Percentiles rank a stretch among this genome's conserved stretches.
Conservation (phyloP, 495 filamentous ascomycete species). For the Penicillium nucicola region DNA sequence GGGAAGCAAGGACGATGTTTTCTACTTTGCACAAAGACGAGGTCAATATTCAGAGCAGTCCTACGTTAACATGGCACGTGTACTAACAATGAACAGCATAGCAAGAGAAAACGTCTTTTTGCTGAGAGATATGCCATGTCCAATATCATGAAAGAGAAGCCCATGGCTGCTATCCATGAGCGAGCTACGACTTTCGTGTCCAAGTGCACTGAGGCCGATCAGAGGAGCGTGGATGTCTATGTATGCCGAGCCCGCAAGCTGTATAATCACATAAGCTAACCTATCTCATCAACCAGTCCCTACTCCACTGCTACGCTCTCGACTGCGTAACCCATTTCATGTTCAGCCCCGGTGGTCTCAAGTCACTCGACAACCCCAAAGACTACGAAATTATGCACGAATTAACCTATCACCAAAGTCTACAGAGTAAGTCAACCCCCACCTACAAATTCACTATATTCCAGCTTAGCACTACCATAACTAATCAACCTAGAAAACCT, state of each 20-base stretch:
- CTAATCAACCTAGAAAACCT: conserved; percentile 31
- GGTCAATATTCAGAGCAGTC: conserved; percentile 21
- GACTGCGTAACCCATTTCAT: conserved; percentile 65
- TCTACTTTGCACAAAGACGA: conserved; percentile 55
- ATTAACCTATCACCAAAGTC: conserved; percentile 60
- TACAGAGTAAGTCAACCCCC: conserved; percentile 47
- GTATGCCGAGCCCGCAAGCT: conserved; percentile 30
- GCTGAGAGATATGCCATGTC: conserved; percentile 66
- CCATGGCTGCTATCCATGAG: conserved; percentile 52
- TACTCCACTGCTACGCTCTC: conserved; percentile 60
- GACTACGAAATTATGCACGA: conserved; percentile 64
- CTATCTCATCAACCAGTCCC: conserved; percentile 13
- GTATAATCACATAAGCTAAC: neutral
- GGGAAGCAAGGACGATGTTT: conserved; percentile 51
- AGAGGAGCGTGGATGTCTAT: conserved; percentile 53
- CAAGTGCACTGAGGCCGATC: conserved; percentile 38
- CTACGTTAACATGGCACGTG: no score
- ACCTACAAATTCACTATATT: neutral
- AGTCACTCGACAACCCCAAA: conserved; percentile 46
- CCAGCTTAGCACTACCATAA: conserved; percentile 20
- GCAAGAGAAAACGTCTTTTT: conserved; percentile 55
- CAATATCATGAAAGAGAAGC: conserved; percentile 53
- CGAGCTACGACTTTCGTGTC: conserved; percentile 50
- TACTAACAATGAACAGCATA: conserved; percentile 43
- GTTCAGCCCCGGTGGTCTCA: conserved; percentile 58